Conservation (phyloP, 2,329 filamentous ascomycete genomes). For the Parafenestella ontariensis region DNA sequence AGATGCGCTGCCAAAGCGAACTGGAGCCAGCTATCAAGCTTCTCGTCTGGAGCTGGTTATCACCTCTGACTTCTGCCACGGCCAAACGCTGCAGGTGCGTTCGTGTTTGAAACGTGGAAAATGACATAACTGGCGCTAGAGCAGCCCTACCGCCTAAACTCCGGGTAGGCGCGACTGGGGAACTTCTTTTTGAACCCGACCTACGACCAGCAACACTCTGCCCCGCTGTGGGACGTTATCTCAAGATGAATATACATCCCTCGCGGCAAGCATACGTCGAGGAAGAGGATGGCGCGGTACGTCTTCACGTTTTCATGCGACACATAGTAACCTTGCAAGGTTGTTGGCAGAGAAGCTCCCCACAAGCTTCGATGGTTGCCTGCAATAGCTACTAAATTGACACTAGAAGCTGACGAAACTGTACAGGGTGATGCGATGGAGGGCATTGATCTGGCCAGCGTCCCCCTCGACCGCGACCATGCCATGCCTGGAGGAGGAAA, state of each 20-base stretch:
- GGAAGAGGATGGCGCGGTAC: constrained; percentile 74
- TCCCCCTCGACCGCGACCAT: constrained; percentile 83
- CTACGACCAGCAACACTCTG: constrained; percentile 16
- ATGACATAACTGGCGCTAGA: constrained; percentile 38
- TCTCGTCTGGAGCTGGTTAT: no score
- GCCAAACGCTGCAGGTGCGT: constrained; percentile 17
- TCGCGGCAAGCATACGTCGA: constrained; percentile 93
- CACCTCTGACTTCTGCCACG: constrained; percentile 3
- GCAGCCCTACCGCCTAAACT: constrained; percentile 39
- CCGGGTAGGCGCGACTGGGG: constrained; percentile 16
- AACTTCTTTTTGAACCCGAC: constrained; percentile 27
- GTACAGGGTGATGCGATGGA: constrained; percentile 60
- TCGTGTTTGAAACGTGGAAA: constrained; percentile 20
- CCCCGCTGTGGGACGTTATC: constrained; percentile 18
- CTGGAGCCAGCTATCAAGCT: background rate
- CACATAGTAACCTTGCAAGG: background rate
- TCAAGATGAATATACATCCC: constrained; percentile 73
- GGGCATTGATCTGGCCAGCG: constrained; percentile 67
- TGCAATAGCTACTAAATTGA: background rate
- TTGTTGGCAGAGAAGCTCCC: constrained; percentile 35
- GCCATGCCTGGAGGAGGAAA: constrained; percentile 76
- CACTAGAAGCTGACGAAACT: constrained; percentile 12
- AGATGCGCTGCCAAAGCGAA: background rate
- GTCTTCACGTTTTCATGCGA: constrained; percentile 31
- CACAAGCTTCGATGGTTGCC: constrained; percentile 8